Evolutionary conservation across 441 rosid genomes (phyloP), one percentile per base, ranked within the genome.

Genomic region (Erodium moschatum): DNA sequence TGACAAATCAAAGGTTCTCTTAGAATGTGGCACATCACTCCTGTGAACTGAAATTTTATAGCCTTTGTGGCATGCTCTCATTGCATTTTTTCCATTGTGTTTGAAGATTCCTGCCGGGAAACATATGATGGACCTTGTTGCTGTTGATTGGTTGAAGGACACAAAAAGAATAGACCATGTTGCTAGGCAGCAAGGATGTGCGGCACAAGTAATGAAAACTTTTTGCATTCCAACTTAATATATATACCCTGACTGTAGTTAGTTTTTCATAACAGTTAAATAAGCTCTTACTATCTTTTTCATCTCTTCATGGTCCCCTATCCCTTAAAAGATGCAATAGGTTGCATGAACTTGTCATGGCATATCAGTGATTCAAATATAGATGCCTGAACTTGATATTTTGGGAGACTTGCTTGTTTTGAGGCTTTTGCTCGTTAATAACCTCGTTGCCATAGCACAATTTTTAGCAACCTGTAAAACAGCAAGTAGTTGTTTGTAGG

Each of bases 91-190:
- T 74, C 75, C 50, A 54, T 21, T 69, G 21, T 73, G 70, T 27
- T 13, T 74, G 77, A 80, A 95, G 99, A 83, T 86, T 77, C 91
- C 96, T 76, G 98, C 96, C 1, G 99, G 97, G 75, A 95, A 92
- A 77, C 99, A 85, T 80, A 83, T 90, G 40, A 86, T 92, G 99
- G 97, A 95, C 86, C 97, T 95, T 10, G 95, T 92, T 64, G 98
- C 99, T 56, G 98, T 95, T 58, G 98, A 95, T 81, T 95, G 99
- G 99, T 95, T 89, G 84, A 95, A 95, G 81, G 98, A 92, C 72
- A 81, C 88, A 35, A 95, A 88, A 87, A 85, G 95, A 81, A 95
- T 95, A 84, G 99, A 95, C 79, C 97, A 95, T 79, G 98, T 92
- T 54, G 92, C 84, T 66, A 85, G 93, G 80, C 93, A 91, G 70